Conservation (phyloP, 2,329 filamentous ascomycete genomes). For the Colletotrichum lentis region DNA sequence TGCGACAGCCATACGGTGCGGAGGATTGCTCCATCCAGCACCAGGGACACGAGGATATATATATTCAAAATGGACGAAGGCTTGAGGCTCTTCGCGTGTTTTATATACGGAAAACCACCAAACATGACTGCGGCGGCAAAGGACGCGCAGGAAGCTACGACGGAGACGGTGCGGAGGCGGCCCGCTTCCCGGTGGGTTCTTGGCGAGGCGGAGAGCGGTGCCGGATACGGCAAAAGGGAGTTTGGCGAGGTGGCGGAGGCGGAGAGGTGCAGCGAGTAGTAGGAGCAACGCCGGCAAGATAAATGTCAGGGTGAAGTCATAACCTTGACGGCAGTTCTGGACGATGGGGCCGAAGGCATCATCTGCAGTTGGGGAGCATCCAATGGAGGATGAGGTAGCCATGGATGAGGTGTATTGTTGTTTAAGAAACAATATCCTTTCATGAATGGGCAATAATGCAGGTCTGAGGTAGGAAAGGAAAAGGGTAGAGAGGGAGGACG, state of each 20-base stretch:
- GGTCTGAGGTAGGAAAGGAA: no score
- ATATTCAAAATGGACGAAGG: constrained; percentile 47
- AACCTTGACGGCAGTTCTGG: constrained; percentile 36
- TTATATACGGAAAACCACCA: constrained; percentile 48
- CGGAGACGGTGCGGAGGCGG: constrained; percentile 43
- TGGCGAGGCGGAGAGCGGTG: constrained; percentile 39
- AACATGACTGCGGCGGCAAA: constrained; percentile 46
- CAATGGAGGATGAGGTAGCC: constrained; percentile 14
- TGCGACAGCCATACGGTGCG: constrained; percentile 48
- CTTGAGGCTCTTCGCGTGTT: constrained; percentile 48
- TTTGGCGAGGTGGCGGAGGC: constrained; percentile 43
- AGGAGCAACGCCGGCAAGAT: constrained; percentile 46
- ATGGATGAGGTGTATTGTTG: background rate
- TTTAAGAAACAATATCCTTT: background rate
- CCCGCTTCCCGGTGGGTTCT: constrained; percentile 27
- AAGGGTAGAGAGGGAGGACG: accelerated
- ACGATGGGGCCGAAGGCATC: constrained; percentile 42
- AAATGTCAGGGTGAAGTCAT: constrained; percentile 47
- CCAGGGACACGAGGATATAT: constrained; percentile 46
- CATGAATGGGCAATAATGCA: no score
- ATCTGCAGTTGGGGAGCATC: constrained; percentile 32
- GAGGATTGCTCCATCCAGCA: constrained; percentile 48
- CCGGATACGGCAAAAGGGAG: constrained; percentile 42
- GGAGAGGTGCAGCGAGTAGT: constrained; percentile 46
- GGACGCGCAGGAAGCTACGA: constrained; percentile 47